Evolutionary conservation across 306 rosid species (phyloP).

Genomic region (Citrullus amarus): DNA sequence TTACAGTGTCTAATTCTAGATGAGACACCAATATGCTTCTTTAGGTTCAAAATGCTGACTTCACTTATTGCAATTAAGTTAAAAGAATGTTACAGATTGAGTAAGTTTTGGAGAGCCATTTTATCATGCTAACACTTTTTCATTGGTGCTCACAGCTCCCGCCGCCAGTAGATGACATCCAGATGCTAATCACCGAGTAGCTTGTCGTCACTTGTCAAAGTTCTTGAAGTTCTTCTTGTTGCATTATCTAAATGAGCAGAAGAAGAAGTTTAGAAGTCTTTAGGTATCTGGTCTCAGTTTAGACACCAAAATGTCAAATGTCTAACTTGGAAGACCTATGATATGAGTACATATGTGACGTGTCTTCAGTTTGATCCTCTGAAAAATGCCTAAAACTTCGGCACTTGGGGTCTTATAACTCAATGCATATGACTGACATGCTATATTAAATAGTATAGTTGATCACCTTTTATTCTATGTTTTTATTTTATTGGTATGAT

Average conservation of each 20-base stretch:
- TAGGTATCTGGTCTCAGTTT: slow-evolving; percentile 4
- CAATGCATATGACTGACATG: not conserved
- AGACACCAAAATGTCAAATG: not conserved
- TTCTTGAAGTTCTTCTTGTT: not conserved
- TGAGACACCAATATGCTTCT: not conserved
- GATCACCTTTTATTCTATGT: not conserved
- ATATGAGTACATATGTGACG: not conserved
- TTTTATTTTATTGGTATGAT: not conserved
- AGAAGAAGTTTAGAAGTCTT: not conserved
- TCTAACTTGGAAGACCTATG: slow-evolving; percentile 8
- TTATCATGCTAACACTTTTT: not conserved
- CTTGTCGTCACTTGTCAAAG: not conserved
- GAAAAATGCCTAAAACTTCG: slow-evolving; percentile 5
- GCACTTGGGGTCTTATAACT: slow-evolving; percentile 8
- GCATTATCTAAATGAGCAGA: not conserved
- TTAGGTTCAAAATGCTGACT: not conserved
- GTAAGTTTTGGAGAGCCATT: not conserved
- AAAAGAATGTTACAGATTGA: not conserved
- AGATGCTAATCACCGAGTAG: slow-evolving; percentile 85
- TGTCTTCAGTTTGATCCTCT: not conserved
- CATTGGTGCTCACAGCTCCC: slow-evolving; percentile 64
- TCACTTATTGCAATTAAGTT: not conserved
- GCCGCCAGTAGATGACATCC: slow-evolving; percentile 37
- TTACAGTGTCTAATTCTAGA: not conserved
- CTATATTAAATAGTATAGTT: not conserved